Percentiles rank a stretch among this genome's conserved stretches.
phyloP scores from a whole-genome alignment of 176 grass and related monocot species.

The Puccinellia tenuiflora region DNA sequence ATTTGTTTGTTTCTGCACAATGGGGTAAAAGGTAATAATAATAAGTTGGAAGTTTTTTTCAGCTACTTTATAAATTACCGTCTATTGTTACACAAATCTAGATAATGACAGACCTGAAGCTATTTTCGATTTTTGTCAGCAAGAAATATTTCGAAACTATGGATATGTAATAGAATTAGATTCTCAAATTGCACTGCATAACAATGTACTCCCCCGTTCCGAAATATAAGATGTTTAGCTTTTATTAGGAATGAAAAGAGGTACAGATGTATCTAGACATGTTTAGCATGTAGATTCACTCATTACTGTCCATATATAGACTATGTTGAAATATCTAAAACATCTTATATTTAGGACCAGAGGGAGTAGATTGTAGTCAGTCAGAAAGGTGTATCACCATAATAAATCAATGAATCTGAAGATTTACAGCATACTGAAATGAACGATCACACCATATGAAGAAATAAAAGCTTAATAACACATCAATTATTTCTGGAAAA shows the following conservation, averaged over 20 bases:
- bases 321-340: too few species aligned
- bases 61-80: background rate
- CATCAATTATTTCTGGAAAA: background rate
- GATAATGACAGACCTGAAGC: background rate
- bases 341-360: too few species aligned
- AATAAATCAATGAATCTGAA: background rate
- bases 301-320: too few species aligned
- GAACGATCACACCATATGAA: background rate
- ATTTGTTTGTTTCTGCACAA: constrained; percentile 85
- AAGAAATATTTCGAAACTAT: background rate
- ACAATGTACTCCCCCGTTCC: too few species aligned
- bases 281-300: too few species aligned
- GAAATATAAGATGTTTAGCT: too few species aligned
- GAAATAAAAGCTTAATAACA: background rate
- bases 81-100: background rate
- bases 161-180: background rate
- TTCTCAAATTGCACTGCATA: background rate
- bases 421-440: background rate
- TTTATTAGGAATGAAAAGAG: too few species aligned
- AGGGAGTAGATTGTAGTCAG: too few species aligned
- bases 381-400: too few species aligned
- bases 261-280: too few species aligned
- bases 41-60: background rate
- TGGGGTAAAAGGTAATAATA: constrained; percentile 10
- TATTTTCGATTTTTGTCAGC: background rate